Conservation (phyloP, 805 yeast genomes). For the Candida ipomoeae region DNA sequence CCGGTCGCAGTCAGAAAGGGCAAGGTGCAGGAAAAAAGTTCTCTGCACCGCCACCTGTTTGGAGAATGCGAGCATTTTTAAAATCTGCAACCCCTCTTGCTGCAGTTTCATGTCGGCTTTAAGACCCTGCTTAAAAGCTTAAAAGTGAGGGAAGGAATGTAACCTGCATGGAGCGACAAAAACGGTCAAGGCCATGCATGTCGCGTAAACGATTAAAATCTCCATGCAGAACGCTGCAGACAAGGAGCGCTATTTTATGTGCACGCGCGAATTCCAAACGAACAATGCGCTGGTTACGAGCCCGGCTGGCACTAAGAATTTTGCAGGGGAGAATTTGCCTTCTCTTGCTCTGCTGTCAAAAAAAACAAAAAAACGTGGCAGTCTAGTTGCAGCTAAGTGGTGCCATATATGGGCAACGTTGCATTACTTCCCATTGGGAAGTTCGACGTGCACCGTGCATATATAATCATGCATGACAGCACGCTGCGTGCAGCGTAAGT, state of each 20-base stretch:
- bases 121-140: background rate
- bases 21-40: no score
- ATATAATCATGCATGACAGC: background rate
- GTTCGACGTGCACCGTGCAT: background rate
- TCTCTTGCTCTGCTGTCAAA: background rate
- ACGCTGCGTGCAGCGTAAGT: background rate
- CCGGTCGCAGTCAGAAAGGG: no score
- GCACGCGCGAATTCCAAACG: background rate
- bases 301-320: background rate
- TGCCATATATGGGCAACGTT: background rate
- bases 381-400: background rate
- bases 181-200: background rate
- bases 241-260: background rate
- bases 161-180: background rate
- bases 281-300: background rate
- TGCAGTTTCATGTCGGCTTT: background rate
- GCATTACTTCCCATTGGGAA: background rate
- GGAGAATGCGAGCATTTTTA: background rate
- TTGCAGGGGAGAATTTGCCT: background rate
- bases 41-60: background rate
- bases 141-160: background rate
- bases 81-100: background rate
- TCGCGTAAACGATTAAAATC: background rate
- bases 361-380: background rate
- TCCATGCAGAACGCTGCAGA: background rate